A percentile compares a stretch with the other conserved stretches of the same genome.
These are phyloP conservation scores for Chaetothyriales sp. DNA, from an alignment of 2,329 filamentous ascomycete species.

Conservation along the genomic window DNA sequence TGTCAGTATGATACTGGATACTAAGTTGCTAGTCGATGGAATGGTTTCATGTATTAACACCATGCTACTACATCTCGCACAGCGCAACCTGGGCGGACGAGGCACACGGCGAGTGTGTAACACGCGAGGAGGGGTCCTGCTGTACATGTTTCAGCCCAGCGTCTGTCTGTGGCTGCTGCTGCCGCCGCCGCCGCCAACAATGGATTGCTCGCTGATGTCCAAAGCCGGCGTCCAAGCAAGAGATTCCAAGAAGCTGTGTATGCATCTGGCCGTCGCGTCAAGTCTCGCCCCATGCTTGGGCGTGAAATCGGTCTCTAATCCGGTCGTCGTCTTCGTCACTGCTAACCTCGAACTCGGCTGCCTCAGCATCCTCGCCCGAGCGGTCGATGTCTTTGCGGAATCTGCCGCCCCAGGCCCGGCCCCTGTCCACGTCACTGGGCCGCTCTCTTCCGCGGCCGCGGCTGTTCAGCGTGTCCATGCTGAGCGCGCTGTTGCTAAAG, in stretches of 20 bases:
- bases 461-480: conserved; percentile 8
- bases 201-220: neutral
- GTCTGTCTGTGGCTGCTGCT: too few species aligned
- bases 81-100: too few species aligned
- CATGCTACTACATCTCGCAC: too few species aligned
- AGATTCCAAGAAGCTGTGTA: neutral
- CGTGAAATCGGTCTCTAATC: neutral
- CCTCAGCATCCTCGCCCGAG: conserved; percentile 9
- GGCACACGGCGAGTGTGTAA: too few species aligned
- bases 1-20: too few species aligned
- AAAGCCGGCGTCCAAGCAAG: neutral
- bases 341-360: conserved; percentile 15
- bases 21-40: too few species aligned
- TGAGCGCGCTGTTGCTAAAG: conserved; percentile 13
- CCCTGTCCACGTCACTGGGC: conserved; percentile 4
- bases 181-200: too few species aligned
- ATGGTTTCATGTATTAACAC: too few species aligned
- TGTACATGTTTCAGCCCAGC: too few species aligned
- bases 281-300: neutral
- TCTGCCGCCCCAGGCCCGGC: neutral
- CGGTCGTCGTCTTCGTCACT: conserved; percentile 5
- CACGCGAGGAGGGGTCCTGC: too few species aligned
- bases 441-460: conserved; percentile 1
- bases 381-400: conserved; percentile 5
- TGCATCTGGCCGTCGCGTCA: neutral